Base-by-base conservation (phyloP, 805 yeast species). In the Ogataea glucozyma region DNA sequence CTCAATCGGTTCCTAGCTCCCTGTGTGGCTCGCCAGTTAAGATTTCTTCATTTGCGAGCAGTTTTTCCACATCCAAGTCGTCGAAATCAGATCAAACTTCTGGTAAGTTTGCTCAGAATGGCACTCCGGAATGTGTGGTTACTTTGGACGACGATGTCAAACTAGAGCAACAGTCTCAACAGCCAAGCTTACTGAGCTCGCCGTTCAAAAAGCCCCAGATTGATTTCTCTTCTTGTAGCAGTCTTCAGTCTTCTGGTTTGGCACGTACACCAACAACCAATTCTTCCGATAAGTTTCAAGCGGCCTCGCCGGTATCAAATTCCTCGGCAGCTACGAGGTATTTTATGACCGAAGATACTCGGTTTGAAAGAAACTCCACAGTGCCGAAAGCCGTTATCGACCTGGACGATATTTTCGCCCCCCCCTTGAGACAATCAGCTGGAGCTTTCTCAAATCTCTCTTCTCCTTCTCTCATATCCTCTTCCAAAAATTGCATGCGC, bases 331-430 rank as follows among this genome's bases (percentile, higher is more conserved):
- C 52, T 9, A 50, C 61, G 2, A 51, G 51, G 36, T 57, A 59
- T 29, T 64, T 59, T 37, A 52, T 64, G 49, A 62, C 69, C 5
- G 66, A 64, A 43, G 67, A 62, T 33, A 56, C 60, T 1, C 46
- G 41, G 27, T 60, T 54, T 37, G 59, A 61, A 17, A 41, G 44
- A 31, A 51, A 51, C 41, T 52, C 65, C 6, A 39, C 47, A 13
- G 52, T 63, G 20, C 67, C 69, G 1, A 56, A 64, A 33, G 64
- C 69, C 1, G 48, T 64, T 12, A 65, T 65, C 14, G 64, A 65
- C 49, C 53, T 65, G 39, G 67, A 65, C 45, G 66, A 59, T 41
- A 53, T 62, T 4, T 50, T 57, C 29, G 54, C 43, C 31, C 48
- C 46, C 6, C 21, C 40, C n/a, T 12, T 34, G 16, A 31, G 14